These are phyloP conservation scores for Vachellia pachyceras DNA, from an alignment of 306 rosid species.

Conservation along the genomic window DNA sequence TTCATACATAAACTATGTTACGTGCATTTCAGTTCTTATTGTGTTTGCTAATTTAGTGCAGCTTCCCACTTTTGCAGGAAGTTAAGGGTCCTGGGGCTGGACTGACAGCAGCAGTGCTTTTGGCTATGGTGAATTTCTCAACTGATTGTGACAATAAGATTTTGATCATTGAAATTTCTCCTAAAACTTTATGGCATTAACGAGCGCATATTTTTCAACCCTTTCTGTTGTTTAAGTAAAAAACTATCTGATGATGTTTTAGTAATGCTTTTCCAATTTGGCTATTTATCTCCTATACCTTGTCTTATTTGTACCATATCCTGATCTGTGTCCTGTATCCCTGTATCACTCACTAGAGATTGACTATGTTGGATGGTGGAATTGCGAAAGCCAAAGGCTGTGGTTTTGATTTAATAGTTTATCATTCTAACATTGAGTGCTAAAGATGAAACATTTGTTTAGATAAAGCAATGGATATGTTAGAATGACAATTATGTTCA, in stretches of 20 bases:
- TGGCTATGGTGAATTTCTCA: slow-evolving; percentile 83
- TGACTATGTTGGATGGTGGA: not conserved
- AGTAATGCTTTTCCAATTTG: not conserved
- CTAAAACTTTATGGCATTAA: not conserved
- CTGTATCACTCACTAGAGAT: not conserved
- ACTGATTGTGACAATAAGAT: slow-evolving; percentile 31
- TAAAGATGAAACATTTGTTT: not conserved
- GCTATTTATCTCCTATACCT: not conserved
- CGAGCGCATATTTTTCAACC: not conserved
- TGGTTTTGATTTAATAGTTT: slow-evolving; percentile 9
- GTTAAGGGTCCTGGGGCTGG: slow-evolving; percentile 98
- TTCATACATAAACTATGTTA: slow-evolving; percentile 24
- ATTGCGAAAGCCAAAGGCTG: not conserved
- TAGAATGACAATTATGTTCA: slow-evolving; percentile 6
- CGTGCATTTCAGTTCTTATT: slow-evolving; percentile 10
- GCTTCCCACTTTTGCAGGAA: slow-evolving; percentile 64
- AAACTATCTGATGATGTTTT: not conserved
- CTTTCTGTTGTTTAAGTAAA: not conserved
- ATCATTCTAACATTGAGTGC: not conserved
- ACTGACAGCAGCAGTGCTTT: slow-evolving; percentile 86
- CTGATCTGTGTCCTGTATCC: not conserved
- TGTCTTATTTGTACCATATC: not conserved
- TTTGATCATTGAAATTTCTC: not conserved
- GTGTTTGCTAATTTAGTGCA: slow-evolving; percentile 35
- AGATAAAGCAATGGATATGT: not conserved